Percentiles rank a stretch among this genome's conserved stretches.
Evolutionary conservation across 2,329 filamentous ascomycete genomes (phyloP).

Genomic region (Clarireedia paspali): DNA sequence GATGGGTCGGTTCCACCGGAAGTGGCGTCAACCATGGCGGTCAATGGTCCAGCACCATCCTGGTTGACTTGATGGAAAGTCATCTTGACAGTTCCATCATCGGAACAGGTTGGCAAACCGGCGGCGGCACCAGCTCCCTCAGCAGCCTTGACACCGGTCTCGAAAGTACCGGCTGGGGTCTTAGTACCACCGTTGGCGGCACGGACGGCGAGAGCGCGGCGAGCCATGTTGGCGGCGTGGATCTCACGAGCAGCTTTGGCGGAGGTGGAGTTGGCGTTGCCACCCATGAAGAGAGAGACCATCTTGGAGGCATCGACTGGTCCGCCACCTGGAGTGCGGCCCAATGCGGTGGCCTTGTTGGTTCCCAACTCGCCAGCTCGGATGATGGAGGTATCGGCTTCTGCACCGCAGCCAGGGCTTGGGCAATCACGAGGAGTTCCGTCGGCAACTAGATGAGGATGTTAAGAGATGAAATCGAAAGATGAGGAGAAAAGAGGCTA

Average conservation of each 20-base stretch:
- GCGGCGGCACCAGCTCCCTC: conserved; percentile 43
- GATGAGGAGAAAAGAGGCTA: not conserved
- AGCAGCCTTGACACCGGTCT: conserved; percentile 46
- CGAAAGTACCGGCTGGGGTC: conserved; percentile 38
- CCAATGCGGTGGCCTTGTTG: conserved; percentile 50
- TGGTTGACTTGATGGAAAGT: conserved; percentile 66
- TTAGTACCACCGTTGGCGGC: conserved; percentile 36
- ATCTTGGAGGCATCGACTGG: conserved; percentile 49
- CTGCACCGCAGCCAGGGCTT: conserved; percentile 52
- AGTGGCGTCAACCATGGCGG: conserved; percentile 51
- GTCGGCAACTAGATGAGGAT: conserved; percentile 42
- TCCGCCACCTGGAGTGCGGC: conserved; percentile 53
- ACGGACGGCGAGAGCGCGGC: conserved; percentile 28
- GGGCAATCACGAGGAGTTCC: conserved; percentile 62
- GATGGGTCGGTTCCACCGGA: conserved; percentile 52
- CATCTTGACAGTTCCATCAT: conserved; percentile 54
- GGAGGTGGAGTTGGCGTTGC: conserved; percentile 31
- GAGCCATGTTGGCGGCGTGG: conserved; percentile 55
- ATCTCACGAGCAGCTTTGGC: conserved; percentile 62
- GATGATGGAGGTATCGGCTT: conserved; percentile 65
- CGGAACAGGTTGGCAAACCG: conserved; percentile 51
- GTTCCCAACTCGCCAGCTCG: conserved; percentile 49
- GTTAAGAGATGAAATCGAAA: conserved; percentile 15
- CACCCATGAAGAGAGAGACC: conserved; percentile 53
- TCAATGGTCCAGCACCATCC: conserved; percentile 58